phyloP scores from a whole-genome alignment of 805 yeast genomes.

The Suhomyces kilbournensis region DNA sequence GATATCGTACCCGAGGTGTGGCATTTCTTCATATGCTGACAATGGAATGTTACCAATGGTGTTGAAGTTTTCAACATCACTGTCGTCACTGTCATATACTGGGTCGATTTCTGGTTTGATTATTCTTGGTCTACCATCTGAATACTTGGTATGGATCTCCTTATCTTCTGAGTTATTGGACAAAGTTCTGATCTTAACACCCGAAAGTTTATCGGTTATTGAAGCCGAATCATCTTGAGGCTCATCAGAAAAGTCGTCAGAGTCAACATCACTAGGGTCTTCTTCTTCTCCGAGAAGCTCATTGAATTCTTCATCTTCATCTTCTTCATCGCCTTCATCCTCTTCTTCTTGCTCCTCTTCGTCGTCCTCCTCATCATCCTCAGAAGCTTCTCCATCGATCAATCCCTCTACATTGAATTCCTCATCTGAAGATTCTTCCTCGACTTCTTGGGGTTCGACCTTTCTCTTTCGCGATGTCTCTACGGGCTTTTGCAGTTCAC shows the following conservation, averaged over 20 bases:
- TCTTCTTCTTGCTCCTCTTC: constrained; percentile 18
- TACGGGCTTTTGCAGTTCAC: not conserved
- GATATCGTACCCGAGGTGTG: constrained; percentile 94
- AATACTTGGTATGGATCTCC: constrained; percentile 45
- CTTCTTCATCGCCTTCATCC: constrained; percentile 25
- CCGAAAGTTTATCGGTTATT: constrained; percentile 53
- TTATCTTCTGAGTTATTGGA: constrained; percentile 31
- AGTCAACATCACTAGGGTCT: constrained; percentile 38
- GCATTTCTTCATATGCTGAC: constrained; percentile 93
- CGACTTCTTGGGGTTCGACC: constrained; percentile 15
- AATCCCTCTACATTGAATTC: constrained; percentile 37
- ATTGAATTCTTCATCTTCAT: constrained; percentile 64
- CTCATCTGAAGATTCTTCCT: constrained; percentile 26
- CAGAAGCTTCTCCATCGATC: constrained; percentile 43
- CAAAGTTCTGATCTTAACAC: constrained; percentile 50
- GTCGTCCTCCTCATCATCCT: constrained; percentile 18
- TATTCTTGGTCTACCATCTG: constrained; percentile 79
- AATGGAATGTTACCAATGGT: constrained; percentile 93
- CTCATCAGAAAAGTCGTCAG: constrained; percentile 51
- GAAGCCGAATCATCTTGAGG: constrained; percentile 50
- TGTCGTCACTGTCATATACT: constrained; percentile 90
- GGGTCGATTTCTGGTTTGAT: constrained; percentile 91
- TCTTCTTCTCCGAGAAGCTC: constrained; percentile 56
- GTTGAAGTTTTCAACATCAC: constrained; percentile 74
- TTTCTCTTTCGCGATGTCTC: constrained; percentile 10